Evolutionary conservation across 257 asterid species (phyloP).

Genomic region (Buddleja alternifolia): DNA sequence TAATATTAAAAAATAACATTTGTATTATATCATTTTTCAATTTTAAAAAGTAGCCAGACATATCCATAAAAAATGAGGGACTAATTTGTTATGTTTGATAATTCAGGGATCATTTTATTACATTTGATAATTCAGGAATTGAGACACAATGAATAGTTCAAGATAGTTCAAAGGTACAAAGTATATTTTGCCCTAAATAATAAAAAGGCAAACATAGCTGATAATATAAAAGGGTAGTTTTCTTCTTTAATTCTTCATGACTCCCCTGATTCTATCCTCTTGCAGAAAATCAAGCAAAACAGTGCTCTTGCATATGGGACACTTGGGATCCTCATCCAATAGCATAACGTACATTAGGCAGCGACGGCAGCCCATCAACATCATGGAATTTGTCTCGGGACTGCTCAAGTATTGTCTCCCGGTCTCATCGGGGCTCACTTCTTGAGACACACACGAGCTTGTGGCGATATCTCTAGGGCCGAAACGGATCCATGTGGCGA

Average conservation of each 20-base stretch:
- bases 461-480: slow-evolving; percentile 39
- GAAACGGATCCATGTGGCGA: slow-evolving; percentile 36
- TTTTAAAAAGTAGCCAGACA: no score
- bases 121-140: no score
- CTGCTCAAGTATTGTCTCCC: slow-evolving; percentile 30
- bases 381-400: slow-evolving; percentile 43
- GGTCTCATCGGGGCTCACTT: slow-evolving; percentile 37
- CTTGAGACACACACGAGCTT: slow-evolving; percentile 52
- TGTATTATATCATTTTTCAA: no score
- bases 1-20: no score
- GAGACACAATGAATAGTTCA: no score
- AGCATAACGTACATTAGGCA: slow-evolving; percentile 65
- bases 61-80: no score
- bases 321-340: slow-evolving; percentile 46
- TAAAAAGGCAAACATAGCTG: not conserved
- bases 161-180: no score
- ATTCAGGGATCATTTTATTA: no score
- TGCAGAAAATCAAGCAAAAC: slow-evolving; percentile 56
- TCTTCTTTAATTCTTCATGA: slow-evolving; percentile 30
- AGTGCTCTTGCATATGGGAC: slow-evolving; percentile 62
- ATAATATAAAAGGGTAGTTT: not conserved
- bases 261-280: slow-evolving; percentile 29
- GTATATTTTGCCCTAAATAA: no score
- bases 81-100: no score
- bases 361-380: slow-evolving; percentile 58